phyloP scores from a whole-genome alignment of 345 rosid genomes.

The Lepidium africanum region DNA sequence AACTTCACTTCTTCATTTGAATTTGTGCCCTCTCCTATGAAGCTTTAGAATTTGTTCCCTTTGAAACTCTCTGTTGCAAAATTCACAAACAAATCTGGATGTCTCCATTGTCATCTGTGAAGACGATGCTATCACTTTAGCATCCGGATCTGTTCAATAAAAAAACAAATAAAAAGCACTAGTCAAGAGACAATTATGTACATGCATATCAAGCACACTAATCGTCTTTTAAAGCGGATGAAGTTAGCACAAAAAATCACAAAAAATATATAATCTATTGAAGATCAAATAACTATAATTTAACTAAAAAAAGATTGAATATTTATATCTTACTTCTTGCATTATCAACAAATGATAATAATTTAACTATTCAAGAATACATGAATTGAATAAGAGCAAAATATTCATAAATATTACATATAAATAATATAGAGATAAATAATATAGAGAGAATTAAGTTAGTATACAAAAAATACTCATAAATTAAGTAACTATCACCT shows the following conservation, averaged over 20 bases:
- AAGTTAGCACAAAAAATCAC: not conserved
- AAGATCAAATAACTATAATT: not conserved
- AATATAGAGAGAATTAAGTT: too few relatives aligned
- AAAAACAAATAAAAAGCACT: not conserved
- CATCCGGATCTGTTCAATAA: constrained; percentile 60
- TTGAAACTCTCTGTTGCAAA: constrained; percentile 77
- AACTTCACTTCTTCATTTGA: constrained; percentile 53
- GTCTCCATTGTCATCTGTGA: constrained; percentile 79
- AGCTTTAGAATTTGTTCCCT: constrained; percentile 77
- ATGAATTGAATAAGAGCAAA: not conserved
- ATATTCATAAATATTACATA: too few relatives aligned
- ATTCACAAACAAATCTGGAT: constrained; percentile 71
- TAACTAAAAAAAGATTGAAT: too few relatives aligned
- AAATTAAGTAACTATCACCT: too few relatives aligned
- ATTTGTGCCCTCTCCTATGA: constrained; percentile 81
- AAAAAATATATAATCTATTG: not conserved
- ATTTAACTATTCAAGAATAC: too few relatives aligned
- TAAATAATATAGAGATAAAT: too few relatives aligned
- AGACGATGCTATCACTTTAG: constrained; percentile 74
- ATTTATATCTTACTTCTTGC: not conserved
- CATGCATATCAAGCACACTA: not conserved
- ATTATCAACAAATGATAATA: not conserved
- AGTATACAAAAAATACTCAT: too few relatives aligned
- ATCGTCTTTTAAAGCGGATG: not conserved
- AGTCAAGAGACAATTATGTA: not conserved